Base-by-base conservation (phyloP, 108 stramenopile species). In the Nitzschia inconspicua region DNA sequence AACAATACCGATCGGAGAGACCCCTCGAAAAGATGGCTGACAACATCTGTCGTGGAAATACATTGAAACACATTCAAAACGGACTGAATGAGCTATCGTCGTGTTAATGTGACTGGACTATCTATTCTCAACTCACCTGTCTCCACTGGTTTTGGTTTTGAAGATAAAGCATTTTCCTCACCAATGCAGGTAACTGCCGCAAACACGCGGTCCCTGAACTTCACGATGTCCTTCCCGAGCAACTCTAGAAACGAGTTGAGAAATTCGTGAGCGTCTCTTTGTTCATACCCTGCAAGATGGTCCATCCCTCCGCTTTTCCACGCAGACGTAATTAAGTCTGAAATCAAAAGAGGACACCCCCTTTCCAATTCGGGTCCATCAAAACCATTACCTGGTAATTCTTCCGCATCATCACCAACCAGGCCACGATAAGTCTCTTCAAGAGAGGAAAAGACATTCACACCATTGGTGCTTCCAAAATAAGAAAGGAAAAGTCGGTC, bases 231-330 rank as follows among this genome's bases (percentile, higher is more conserved):
- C 41, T 69, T 73, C 7, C 68, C 66, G 27, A 96, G 47, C n/a
- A 58, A 58, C 29, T 95, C 91, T 18, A 96, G 57, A 57, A 96
- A 89, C 1, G 84, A 83, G 41, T 86, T 79, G 24, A 93, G 61
- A 46, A 92, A 96, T 60, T 96, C 95, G 51, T 93, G 93, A 14
- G 91, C 83, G 80, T 96, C 95, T 41, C 84, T 84, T 58, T 94
- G 93, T 27, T 90, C 82, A 61, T 94, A 91, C 16, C 90, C 84
- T 11, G 88, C 88, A 31, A 95, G 53, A 37, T 79, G 77, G 18
- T 82, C 75, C 69, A 88, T 85, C 14, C 71, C 77, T 2, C 47
- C 44, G 31, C 76, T 73, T 42, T 78, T 89, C 95, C 93, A 96
- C 26, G 84, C 75, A 32, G 89, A 81, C n/a, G 80, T 66, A 10